A percentile compares a stretch with the other conserved stretches of the same genome.
phyloP scores from a whole-genome alignment of 2,329 filamentous ascomycete species.

The Chaetoscypha palmicola region DNA sequence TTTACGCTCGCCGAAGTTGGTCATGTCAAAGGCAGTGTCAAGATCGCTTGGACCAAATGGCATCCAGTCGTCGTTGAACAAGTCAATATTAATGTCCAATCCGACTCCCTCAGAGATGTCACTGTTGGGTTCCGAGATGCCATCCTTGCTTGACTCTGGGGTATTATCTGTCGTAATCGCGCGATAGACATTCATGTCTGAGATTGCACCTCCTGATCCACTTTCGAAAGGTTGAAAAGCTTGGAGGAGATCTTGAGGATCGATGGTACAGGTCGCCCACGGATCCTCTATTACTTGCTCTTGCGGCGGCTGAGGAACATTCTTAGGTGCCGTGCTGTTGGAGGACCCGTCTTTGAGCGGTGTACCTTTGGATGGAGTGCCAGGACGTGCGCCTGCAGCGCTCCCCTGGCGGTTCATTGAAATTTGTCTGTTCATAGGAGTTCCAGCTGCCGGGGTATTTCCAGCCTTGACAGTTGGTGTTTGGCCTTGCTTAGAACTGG shows the following conservation, averaged over 20 bases:
- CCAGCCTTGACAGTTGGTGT: constrained; percentile 36
- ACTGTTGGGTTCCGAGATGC: constrained; percentile 53
- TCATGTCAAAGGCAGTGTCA: constrained; percentile 39
- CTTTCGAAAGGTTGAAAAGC: constrained; percentile 36
- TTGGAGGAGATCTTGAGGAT: constrained; percentile 45
- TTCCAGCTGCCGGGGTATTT: constrained; percentile 31
- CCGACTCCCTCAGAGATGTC: constrained; percentile 50
- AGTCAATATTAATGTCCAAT: constrained; percentile 45
- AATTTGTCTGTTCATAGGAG: constrained; percentile 43
- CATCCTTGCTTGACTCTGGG: constrained; percentile 56
- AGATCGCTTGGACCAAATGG: constrained; percentile 37
- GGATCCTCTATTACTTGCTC: constrained; percentile 18
- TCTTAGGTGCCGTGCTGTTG: constrained; percentile 21
- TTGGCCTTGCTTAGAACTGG: constrained; percentile 32
- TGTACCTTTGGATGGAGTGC: constrained; percentile 15
- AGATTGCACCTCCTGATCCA: constrained; percentile 41
- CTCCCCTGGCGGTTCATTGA: constrained; percentile 46
- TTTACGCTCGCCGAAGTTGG: constrained; percentile 30
- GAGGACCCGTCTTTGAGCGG: constrained; percentile 16
- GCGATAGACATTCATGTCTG: constrained; percentile 47
- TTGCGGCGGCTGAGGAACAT: constrained; percentile 24
- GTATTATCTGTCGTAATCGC: constrained; percentile 56
- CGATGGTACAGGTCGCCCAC: constrained; percentile 43
- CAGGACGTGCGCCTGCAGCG: constrained; percentile 35
- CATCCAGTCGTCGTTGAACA: constrained; percentile 37